Percentiles rank a stretch among this genome's conserved stretches.
These are phyloP conservation scores for Artemisia annua DNA, from an alignment of 129 eudicot species.

Conservation along the genomic window DNA sequence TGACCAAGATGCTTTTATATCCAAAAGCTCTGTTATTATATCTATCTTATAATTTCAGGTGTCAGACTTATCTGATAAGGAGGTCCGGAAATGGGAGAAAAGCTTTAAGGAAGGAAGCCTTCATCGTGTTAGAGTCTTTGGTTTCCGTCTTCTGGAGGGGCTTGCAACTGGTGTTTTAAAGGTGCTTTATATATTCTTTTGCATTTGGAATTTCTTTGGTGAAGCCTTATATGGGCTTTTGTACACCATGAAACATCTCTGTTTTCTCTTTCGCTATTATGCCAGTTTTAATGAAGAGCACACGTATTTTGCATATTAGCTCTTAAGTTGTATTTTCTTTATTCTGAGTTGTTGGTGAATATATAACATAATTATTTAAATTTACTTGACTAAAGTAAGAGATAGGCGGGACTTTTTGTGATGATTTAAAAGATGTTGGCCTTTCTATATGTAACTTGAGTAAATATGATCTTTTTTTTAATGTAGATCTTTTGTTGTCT, in stretches of 20 bases:
- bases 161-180: conserved; percentile 83
- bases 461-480: too few species aligned
- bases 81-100: conserved; percentile 69
- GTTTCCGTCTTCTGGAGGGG: conserved; percentile 86
- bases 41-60: conserved; percentile 39
- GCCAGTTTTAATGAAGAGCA: too few species aligned
- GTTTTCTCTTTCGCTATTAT: neutral
- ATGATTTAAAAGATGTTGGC: neutral
- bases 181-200: conserved; percentile 34
- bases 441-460: neutral
- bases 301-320: too few species aligned
- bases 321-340: neutral
- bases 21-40: conserved; percentile 1
- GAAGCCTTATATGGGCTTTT: too few species aligned
- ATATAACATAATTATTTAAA: too few species aligned
- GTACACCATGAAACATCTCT: too few species aligned
- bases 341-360: neutral
- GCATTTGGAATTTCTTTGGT: neutral
- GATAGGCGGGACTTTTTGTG: conserved; percentile 2
- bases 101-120: conserved; percentile 76
- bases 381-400: neutral
- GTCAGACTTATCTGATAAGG: conserved; percentile 81
- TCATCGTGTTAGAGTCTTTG: conserved; percentile 85
- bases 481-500: neutral
- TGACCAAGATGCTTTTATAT: neutral